Percentiles rank a stretch among this genome's conserved stretches.
Conservation (phyloP, 2,329 filamentous ascomycete genomes). For the Botrytis hyacinthi region DNA sequence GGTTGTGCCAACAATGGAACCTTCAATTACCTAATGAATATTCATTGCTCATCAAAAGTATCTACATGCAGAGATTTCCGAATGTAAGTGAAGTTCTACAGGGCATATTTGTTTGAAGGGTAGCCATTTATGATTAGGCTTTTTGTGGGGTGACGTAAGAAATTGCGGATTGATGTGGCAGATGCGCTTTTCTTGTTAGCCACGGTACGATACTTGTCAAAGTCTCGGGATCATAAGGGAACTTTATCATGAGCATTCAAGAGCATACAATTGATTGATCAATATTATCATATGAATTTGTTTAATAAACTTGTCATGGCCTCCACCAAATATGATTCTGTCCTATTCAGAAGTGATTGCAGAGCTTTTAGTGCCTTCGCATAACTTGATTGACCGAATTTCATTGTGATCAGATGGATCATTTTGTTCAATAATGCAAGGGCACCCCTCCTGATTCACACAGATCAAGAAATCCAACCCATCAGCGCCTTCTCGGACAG, state of each 20-base stretch:
- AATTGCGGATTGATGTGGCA: background rate
- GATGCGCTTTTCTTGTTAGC: background rate
- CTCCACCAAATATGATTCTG: background rate
- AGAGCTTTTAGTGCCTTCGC: too few relatives aligned
- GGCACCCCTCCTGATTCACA: background rate
- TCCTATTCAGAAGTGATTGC: background rate
- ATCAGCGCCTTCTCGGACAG: too few relatives aligned
- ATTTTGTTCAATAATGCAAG: background rate
- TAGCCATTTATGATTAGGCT: rapidly evolving
- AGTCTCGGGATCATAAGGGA: background rate
- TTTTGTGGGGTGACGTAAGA: background rate
- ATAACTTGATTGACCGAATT: background rate
- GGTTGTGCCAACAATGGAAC: background rate
- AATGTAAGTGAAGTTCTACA: background rate
- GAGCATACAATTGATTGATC: rapidly evolving
- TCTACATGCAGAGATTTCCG: background rate
- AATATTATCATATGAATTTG: background rate
- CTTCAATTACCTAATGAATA: background rate
- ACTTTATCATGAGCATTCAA: background rate
- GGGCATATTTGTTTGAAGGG: background rate
- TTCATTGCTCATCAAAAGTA: background rate
- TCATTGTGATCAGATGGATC: background rate
- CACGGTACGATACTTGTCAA: background rate
- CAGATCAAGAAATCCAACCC: too few relatives aligned
- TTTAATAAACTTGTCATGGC: background rate